Evolutionary conservation across 106 monocot genomes (phyloP), one percentile per base, ranked within the genome.

Genomic region (Dendrobium catenatum): DNA sequence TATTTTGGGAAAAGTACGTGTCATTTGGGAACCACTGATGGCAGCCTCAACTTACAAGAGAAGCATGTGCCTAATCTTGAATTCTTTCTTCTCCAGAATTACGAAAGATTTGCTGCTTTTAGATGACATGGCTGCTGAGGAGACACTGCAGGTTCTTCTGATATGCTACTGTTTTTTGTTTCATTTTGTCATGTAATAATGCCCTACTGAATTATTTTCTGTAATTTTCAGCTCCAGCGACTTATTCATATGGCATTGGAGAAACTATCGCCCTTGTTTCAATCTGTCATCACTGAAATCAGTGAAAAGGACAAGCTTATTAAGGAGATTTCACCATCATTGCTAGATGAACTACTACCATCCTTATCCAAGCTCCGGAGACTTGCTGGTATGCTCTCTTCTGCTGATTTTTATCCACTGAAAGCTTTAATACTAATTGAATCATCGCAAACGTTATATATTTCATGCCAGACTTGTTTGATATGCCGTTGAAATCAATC

Each of bases 121-220:
- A 84, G 98, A 98, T 86, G 95, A 98, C 76, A 93, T 95, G 78
- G 98, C 93, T 82, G 98, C 95, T 67, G 98, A 95, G 48, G 98
- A 98, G 79, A 93, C 98, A 7, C 83, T 98, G 79, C 97, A 97
- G 97, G 97, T 97, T 49, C n/a, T 68, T 70, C 41, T 27, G 51
- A 40, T 49, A 73, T 22, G 33, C 15, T 26, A 13, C 9, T 31
- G 26, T 29, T 17, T 47, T 67, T 48, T 76, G 37, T 79, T 42
- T 31, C 42, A 18, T 83, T 18, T 24, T 49, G 13, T 72, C 27
- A 8, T 64, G 40, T 37, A 2, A 3, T 43, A 9, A 70, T 55
- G 18, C 43, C 56, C 61, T n/a, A 78, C 51, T 82, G 59, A 47
- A 73, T 68, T 70, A 0, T 33, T 78, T 67, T 7, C 31, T 10